Percentiles rank a stretch among this genome's conserved stretches.
phyloP scores from a whole-genome alignment of 2,329 filamentous ascomycete species.

The Exophiala spinifera region DNA sequence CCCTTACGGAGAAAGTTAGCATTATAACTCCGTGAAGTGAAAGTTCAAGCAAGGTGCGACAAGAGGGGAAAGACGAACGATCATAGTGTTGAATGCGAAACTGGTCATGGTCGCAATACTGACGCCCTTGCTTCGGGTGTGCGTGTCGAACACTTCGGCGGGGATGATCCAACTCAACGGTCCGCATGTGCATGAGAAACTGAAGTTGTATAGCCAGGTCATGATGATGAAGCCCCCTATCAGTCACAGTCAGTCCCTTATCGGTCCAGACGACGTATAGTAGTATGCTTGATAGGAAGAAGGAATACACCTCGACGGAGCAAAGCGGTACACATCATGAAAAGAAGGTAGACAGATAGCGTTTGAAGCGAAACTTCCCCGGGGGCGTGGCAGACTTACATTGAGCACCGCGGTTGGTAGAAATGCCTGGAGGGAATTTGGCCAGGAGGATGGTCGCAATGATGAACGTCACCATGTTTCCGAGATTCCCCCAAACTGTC shows the following conservation, averaged over 20 bases:
- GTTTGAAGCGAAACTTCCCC: no score
- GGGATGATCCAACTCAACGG: constrained; percentile 60
- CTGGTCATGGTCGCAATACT: constrained; percentile 69
- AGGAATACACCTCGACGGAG: no score
- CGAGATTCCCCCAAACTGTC: constrained; percentile 61
- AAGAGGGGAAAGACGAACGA: constrained; percentile 39
- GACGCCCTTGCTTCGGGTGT: constrained; percentile 70
- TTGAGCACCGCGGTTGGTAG: constrained; percentile 53
- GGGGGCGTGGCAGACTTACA: constrained; percentile 32
- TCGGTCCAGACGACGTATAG: no score
- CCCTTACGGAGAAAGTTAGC: constrained; percentile 32
- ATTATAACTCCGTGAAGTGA: no score
- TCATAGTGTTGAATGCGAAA: constrained; percentile 76
- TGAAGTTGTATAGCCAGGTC: constrained; percentile 80
- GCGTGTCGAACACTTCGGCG: constrained; percentile 72
- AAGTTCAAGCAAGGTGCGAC: background rate
- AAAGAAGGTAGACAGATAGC: no score
- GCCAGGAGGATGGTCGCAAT: constrained; percentile 59
- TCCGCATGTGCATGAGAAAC: constrained; percentile 68
- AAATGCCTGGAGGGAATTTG: constrained; percentile 58
- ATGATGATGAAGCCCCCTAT: constrained; percentile 67
- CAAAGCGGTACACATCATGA: no score
- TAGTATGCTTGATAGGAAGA: no score
- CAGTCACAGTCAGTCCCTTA: no score
- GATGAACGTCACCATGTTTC: constrained; percentile 70